phyloP scores from a whole-genome alignment of 352 stramenopile genomes.

The Phytophthora chlamydospora region DNA sequence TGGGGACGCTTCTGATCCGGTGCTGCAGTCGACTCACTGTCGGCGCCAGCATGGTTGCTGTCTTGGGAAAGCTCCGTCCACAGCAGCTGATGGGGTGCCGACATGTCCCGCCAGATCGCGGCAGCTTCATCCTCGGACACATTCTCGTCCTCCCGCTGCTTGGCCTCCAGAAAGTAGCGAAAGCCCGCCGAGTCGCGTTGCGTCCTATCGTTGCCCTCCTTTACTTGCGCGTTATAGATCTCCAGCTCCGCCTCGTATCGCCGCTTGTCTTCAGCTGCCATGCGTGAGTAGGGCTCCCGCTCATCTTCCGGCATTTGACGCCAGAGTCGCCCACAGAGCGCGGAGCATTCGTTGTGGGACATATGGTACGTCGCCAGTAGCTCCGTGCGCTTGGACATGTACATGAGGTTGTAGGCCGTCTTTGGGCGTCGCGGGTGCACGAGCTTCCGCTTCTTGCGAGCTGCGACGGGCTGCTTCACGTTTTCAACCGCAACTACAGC shows the following conservation, averaged over 20 bases:
- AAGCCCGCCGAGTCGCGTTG: slow-evolving; percentile 37
- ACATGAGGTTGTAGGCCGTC: slow-evolving; percentile 72
- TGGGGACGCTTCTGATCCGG: not conserved
- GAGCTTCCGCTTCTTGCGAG: slow-evolving; percentile 36
- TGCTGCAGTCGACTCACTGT: not conserved
- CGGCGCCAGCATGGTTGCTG: not conserved
- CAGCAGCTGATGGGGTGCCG: slow-evolving; percentile 40
- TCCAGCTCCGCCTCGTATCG: slow-evolving; percentile 52
- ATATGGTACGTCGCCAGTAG: slow-evolving; percentile 62
- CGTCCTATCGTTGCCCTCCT: slow-evolving; percentile 19
- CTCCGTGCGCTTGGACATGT: slow-evolving; percentile 59
- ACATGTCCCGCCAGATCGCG: slow-evolving; percentile 44
- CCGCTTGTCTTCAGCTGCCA: slow-evolving; percentile 58
- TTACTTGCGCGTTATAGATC: slow-evolving; percentile 26
- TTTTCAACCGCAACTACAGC: not conserved
- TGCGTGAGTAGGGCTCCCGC: slow-evolving; percentile 55
- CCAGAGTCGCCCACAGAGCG: slow-evolving; percentile 62
- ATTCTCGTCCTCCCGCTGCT: slow-evolving; percentile 34
- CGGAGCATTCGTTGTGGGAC: slow-evolving; percentile 70
- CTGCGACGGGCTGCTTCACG: slow-evolving; percentile 7
- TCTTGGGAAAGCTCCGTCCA: slow-evolving; percentile 47
- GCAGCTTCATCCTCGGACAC: slow-evolving; percentile 35
- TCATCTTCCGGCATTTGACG: slow-evolving; percentile 61
- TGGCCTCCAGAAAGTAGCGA: slow-evolving; percentile 41
- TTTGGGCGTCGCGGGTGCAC: slow-evolving; percentile 40